phyloP scores from a whole-genome alignment of 768 basidiomycete species.

The Xerocomus brunneocitrinus region DNA sequence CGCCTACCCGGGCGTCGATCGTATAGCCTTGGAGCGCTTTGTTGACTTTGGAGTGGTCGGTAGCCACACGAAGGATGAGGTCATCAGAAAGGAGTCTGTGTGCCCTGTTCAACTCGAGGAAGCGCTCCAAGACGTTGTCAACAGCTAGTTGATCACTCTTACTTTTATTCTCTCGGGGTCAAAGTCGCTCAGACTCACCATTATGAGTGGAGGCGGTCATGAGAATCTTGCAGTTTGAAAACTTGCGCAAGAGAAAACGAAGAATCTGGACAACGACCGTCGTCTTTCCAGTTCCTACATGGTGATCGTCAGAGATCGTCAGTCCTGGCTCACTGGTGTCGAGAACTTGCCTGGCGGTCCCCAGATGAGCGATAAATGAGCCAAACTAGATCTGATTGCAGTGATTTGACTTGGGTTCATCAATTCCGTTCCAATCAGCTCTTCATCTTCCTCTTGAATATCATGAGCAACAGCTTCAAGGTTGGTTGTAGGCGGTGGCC shows the following conservation, averaged over 20 bases:
- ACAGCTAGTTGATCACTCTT: slow-evolving; percentile 43
- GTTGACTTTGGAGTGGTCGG: slow-evolving; percentile 59
- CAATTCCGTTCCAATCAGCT: slow-evolving; percentile 9
- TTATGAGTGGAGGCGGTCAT: slow-evolving; percentile 74
- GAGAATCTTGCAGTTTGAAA: slow-evolving; percentile 43
- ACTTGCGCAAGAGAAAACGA: slow-evolving; percentile 34
- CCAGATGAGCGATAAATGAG: slow-evolving; percentile 57
- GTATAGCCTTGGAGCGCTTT: slow-evolving; percentile 54
- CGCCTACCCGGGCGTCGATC: slow-evolving; percentile 58
- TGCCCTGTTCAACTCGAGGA: slow-evolving; percentile 44
- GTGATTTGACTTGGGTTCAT: slow-evolving; percentile 54
- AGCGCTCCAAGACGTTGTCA: slow-evolving; percentile 66
- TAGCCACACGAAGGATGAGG: slow-evolving; percentile 63
- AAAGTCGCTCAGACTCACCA: slow-evolving; percentile 31
- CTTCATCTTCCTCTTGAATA: slow-evolving; percentile 10
- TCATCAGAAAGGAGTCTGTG: slow-evolving; percentile 46
- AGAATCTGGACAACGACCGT: slow-evolving; percentile 65
- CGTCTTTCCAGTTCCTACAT: slow-evolving; percentile 65
- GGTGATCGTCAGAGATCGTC: not conserved
- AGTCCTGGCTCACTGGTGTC: not conserved
- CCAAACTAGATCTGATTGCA: slow-evolving; percentile 44
- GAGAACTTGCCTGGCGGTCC: slow-evolving; percentile 53
- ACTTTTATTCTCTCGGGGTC: not conserved
- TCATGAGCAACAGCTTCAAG: slow-evolving; percentile 6
- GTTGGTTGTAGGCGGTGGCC: slow-evolving; percentile 16